phyloP scores from a whole-genome alignment of 305 asterid species.

The Salvia sclarea region DNA sequence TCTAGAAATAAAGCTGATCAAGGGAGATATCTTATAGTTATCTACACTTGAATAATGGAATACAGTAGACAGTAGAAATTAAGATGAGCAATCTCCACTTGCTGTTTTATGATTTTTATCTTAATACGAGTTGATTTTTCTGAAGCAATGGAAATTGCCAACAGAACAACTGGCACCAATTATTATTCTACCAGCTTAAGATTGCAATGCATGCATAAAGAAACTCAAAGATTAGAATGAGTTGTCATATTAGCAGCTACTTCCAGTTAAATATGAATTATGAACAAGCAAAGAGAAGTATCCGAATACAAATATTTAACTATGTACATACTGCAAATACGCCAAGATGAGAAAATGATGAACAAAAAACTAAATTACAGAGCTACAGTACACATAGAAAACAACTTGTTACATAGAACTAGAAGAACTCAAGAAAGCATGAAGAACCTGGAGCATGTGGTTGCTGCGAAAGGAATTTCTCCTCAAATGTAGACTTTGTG shows the following conservation, averaged over 20 bases:
- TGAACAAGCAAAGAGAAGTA: background rate
- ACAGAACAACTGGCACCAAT: background rate
- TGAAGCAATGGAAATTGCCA: conserved; percentile 5
- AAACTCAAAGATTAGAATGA: too few species aligned
- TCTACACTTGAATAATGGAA: conserved; percentile 11
- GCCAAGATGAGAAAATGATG: background rate
- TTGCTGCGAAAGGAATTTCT: conserved; percentile 89
- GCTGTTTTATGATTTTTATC: background rate
- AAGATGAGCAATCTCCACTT: background rate
- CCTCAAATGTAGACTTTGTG: conserved; percentile 82
- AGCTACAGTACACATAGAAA: conserved; percentile 9
- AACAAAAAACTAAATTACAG: background rate
- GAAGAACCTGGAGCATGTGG: conserved; percentile 83
- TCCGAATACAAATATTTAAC: conserved; percentile 1
- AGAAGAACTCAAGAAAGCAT: conserved; percentile 31
- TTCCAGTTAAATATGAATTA: background rate
- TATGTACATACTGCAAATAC: conserved; percentile 7
- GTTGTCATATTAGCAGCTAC: conserved; percentile 13
- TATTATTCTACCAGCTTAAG: background rate
- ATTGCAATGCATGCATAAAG: conserved; percentile 16
- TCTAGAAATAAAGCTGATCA: conserved; percentile 7
- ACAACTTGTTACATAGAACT: conserved; percentile 10
- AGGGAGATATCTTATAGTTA: background rate
- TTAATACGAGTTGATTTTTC: conserved; percentile 6
- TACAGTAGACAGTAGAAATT: background rate